Evolutionary conservation across 805 yeast species (phyloP), one percentile per base, ranked within the genome.

Genomic region (Blastobotrys attinorum): DNA sequence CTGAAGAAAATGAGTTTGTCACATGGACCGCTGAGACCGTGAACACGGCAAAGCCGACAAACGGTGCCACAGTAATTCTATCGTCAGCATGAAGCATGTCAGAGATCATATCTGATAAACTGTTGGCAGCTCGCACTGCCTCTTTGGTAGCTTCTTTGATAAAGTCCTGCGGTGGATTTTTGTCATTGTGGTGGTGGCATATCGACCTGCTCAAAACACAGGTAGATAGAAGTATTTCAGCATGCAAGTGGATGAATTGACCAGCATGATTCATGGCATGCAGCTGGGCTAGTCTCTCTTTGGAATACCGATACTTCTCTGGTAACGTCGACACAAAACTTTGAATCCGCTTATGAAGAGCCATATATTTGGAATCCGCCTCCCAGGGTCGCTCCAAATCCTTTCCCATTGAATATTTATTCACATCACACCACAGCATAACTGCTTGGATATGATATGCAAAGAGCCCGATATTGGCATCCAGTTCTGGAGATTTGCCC

Each of bases 31-130:
- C 56, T 2, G 66, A 60, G 7, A 63, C 56, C 18, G 60, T 49
- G 43, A 56, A 62, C 3, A 62, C 61, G 40, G 62, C 60, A 43
- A 57, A 62, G 18, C 61, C 62, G 20, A 62, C 57, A 43, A 61
- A 62, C 5, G 66, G 62, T 2, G 66, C 64, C n/a, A 53, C 43
- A 2, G 61, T 62, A 2, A 59, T 50, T 23, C 51, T 51, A 37
- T 59, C 59, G 38, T 54, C 59, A 17, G 51, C 42, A 27, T 54
- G 58, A 15, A 60, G 42, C 20, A 57, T 46, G 40, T 62, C 64
- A 20, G 46, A 38, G n/a, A 60, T 44, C 17, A 61, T 56, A 2
- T 47, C 51, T 1, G 65, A 57, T 33, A 62, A 49, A 8, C 54
- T 49, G 35, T 60, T 56, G 7, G 66, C 66, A 2, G 65, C 56